phyloP scores from a whole-genome alignment of 1,139 yeast genomes.

The Yamadazyma diddensiae region DNA sequence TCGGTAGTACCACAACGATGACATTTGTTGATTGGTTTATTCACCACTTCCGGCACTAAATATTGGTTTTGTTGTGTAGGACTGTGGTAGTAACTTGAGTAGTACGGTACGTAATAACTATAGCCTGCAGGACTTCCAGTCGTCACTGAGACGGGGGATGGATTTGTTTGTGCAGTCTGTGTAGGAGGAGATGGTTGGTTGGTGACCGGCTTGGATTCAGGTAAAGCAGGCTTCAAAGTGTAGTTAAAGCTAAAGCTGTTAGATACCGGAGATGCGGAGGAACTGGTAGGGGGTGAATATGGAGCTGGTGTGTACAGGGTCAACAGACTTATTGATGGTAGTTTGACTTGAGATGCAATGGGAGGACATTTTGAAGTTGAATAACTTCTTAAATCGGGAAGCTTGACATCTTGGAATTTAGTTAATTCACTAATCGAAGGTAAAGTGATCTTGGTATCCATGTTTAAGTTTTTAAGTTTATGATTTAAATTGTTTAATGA shows the following conservation, averaged over 20 bases:
- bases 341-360: slow-evolving; percentile 1
- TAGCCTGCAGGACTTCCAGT: no score
- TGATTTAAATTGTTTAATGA: background rate
- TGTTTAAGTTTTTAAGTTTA: background rate
- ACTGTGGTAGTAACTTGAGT: slow-evolving; percentile 16
- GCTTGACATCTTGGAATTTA: slow-evolving; percentile 10
- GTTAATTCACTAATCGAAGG: slow-evolving; percentile 39
- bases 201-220: background rate
- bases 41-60: slow-evolving; percentile 33
- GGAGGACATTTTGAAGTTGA: slow-evolving; percentile 3
- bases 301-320: slow-evolving; percentile 2
- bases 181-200: background rate
- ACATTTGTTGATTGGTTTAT: slow-evolving; percentile 36
- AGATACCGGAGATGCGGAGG: slow-evolving; percentile 4
- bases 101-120: slow-evolving; percentile 13
- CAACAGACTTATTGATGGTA: slow-evolving; percentile 8
- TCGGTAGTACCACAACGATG: slow-evolving; percentile 68
- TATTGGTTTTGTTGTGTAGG: slow-evolving; percentile 17
- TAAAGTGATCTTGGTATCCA: slow-evolving; percentile 21
- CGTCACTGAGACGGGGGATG: no score
- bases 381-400: slow-evolving; percentile 11
- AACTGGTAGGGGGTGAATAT: background rate
- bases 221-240: slow-evolving; percentile 1
- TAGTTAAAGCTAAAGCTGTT: background rate
- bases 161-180: background rate